Base-by-base conservation (phyloP, 345 rosid species). In the Melastoma malabathricum region DNA sequence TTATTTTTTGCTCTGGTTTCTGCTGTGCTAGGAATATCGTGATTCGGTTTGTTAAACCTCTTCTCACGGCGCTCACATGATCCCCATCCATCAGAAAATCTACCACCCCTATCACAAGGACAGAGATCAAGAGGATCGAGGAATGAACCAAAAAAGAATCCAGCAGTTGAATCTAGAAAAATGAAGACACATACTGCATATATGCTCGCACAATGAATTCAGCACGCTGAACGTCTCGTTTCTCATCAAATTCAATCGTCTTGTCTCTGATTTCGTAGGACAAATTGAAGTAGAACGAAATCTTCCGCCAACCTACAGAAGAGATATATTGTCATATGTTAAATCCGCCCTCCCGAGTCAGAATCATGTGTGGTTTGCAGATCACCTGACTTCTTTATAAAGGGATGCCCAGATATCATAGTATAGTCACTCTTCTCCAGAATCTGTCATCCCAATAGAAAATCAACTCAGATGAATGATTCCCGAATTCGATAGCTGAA, bases 61-160 rank as follows among this genome's bases (percentile, higher is more conserved):
- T 87, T 87, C 76, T 84, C 95, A 20, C 83, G 81, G 51, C 83
- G 74, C 48, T 92, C 96, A 61, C 89, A 92, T 6, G 98, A 92
- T 25, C 96, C 95, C 98, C 98, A 82, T 47, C 98, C 97, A 53
- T 92, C 95, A 46, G 93, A 79, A 48, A 80, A 87, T 67, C 95
- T 78, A 29, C 93, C 89, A 44, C 86, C 83, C 61, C 92, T 82
- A 47, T 18, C 43, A 9, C 56, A 52, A 59, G 64, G 41, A 44
- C 46, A 65, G 31, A 48, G 16, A 13, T 15, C 15, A 52, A 39
- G 9, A 15, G 44, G 22, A 25, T 29, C 17, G 10, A 9, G 19
- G 2, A 13, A 13, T 27, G 48, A 0, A 1, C 27, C 29, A 38
- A 18, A 46, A 2, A 3, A 7, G 10, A 34, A 34, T 7, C 12